Conservation (phyloP, 441 rosid species). For the Monsonia emarginata region DNA sequence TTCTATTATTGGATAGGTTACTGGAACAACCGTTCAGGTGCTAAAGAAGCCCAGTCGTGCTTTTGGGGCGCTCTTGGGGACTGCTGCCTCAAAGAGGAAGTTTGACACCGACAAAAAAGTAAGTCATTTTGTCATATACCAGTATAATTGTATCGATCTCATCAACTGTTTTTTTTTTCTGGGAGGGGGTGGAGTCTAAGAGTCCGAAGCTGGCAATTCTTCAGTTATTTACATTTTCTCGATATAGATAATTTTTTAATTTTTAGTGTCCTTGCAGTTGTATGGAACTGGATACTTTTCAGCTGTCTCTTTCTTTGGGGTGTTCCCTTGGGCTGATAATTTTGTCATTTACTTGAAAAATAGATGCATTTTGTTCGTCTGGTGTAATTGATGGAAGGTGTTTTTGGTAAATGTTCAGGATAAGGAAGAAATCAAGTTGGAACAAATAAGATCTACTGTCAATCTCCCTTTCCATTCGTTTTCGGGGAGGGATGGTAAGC, state of each 20-base stretch:
- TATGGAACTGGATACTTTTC: neutral
- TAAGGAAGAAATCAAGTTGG: slow-evolving; percentile 36
- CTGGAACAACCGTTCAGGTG: slow-evolving; percentile 41
- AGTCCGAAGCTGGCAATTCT: neutral
- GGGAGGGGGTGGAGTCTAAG: too few relatives aligned
- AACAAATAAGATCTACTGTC: slow-evolving; percentile 62
- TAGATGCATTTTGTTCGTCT: neutral
- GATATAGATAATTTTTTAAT: neutral
- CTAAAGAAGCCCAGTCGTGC: slow-evolving; percentile 49
- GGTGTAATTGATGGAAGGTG: neutral
- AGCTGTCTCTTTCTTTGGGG: neutral
- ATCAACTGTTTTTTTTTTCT: too few relatives aligned
- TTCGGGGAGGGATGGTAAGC: slow-evolving; percentile 26
- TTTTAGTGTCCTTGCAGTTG: neutral
- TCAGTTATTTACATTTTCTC: neutral
- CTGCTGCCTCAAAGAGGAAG: slow-evolving; percentile 34
- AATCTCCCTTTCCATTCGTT: slow-evolving; percentile 58
- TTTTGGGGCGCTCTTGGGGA: slow-evolving; percentile 54
- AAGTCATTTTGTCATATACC: too few relatives aligned
- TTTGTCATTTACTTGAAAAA: too few relatives aligned
- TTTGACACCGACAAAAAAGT: slow-evolving; percentile 39
- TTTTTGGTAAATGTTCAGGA: slow-evolving; percentile 28
- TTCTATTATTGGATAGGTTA: slow-evolving; percentile 31
- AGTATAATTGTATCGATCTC: too few relatives aligned
- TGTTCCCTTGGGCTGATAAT: too few relatives aligned